Base-by-base conservation (phyloP, 345 rosid genomes). In the Gossypium thurberi region DNA sequence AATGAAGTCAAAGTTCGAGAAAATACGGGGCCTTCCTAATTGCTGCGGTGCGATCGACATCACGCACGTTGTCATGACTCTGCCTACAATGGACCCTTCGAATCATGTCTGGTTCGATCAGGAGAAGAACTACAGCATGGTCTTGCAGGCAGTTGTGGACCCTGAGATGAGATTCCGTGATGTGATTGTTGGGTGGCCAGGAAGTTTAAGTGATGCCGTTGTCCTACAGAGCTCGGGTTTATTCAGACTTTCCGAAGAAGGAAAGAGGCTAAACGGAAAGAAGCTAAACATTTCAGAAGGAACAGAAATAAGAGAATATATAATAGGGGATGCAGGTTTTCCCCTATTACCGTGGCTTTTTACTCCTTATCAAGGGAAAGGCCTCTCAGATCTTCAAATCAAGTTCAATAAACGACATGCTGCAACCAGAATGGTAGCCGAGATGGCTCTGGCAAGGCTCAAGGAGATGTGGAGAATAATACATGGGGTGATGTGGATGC, bases 391-490 rank as follows among this genome's bases (percentile, higher is more conserved):
- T 69, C 66, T 81, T 73, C 83, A 86, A 80, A 74, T 68, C 0
- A 86, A 83, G 75, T 90, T 86, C 74, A 90, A 90, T 50, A 86
- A 83, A 73, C 82, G 87, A 15, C 90, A 84, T 53, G 81, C 87
- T 3, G 86, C 87, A 55, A 78, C 92, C 10, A 81, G 76, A 70
- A 78, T 71, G 69, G 81, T 79, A 1, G 87, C 89, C 18, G 81
- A 85, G 75, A 82, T 79, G 80, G 92, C 92, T 66, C 73, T 90
- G 76, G 77, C 85, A 10, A 83, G 83, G 78, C 87, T 90, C 77
- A 90, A 90, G 82, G 95, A 90, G n/a, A 85, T 81, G 78, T 90
- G 95, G 95, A 86, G 87, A 78, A 90, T 90, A 50, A 86, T 90
- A 56, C 87, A 81, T 7, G 92, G 95, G 9, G 85, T 83, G 1